Percentiles rank a stretch among this genome's conserved stretches.
These are phyloP conservation scores for Phialophora chinensis DNA, from an alignment of 2,329 filamentous ascomycete species.

Conservation along the genomic window DNA sequence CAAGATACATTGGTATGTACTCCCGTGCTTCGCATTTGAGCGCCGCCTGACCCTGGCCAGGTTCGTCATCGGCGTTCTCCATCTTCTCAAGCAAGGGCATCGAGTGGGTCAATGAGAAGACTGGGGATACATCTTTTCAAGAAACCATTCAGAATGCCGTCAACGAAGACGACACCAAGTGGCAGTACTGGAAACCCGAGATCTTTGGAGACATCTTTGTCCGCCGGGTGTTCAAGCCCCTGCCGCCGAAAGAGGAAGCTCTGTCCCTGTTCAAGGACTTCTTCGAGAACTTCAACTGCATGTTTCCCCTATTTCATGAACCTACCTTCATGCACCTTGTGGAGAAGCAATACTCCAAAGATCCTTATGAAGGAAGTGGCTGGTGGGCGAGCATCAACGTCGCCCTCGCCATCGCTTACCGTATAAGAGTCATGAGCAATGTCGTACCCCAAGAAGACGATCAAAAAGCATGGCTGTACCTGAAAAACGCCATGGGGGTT, in stretches of 20 bases:
- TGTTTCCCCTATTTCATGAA: constrained; percentile 96
- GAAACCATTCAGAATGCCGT: constrained; percentile 87
- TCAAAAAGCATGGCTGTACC: constrained; percentile 89
- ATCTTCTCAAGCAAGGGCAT: constrained; percentile 99
- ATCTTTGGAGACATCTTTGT: constrained; percentile 92
- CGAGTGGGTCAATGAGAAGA: constrained; percentile 97
- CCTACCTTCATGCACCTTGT: constrained; percentile 98
- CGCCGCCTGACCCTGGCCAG: constrained; percentile 53
- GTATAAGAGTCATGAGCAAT: constrained; percentile 93
- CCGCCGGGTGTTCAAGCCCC: constrained; percentile 78
- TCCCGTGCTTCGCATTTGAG: constrained; percentile 11
- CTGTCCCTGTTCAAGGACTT: constrained; percentile 88
- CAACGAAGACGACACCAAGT: constrained; percentile 82
- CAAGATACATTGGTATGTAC: constrained; percentile 85
- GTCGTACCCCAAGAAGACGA: constrained; percentile 89
- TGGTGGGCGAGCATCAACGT: constrained; percentile 99
- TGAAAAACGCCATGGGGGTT: constrained; percentile 96
- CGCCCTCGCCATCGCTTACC: constrained; percentile 88
- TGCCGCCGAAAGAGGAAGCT: constrained; percentile 87
- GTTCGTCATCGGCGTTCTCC: constrained; percentile 95
- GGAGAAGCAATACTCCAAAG: constrained; percentile 87
- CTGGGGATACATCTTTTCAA: constrained; percentile 92
- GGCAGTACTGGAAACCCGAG: constrained; percentile 98
- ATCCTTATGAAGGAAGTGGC: constrained; percentile 92
- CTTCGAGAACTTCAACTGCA: constrained; percentile 98